These are phyloP conservation scores for Ophiosphaerella narmari DNA, from an alignment of 2,329 filamentous ascomycete species.

Conservation along the genomic window DNA sequence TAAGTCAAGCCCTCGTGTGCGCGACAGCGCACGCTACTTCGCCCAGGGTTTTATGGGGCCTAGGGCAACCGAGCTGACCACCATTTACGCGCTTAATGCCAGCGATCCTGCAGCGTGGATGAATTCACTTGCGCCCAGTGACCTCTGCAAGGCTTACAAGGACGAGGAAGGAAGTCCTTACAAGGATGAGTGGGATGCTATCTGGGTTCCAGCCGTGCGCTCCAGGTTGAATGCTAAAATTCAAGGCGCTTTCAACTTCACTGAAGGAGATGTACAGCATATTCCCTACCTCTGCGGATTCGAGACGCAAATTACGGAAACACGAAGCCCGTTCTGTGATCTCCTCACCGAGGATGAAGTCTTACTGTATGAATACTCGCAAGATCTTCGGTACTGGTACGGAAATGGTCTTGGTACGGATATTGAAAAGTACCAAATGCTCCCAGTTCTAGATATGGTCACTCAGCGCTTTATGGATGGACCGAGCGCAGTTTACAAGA, in stretches of 20 bases:
- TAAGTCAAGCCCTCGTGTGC: constrained; percentile 55
- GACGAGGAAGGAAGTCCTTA: constrained; percentile 58
- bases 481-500: constrained; percentile 55
- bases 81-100: constrained; percentile 63
- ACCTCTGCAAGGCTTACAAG: constrained; percentile 64
- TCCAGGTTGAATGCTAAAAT: constrained; percentile 61
- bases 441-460: constrained; percentile 62
- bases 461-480: constrained; percentile 59
- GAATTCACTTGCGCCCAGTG: constrained; percentile 67
- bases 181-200: constrained; percentile 54
- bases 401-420: constrained; percentile 63
- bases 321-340: constrained; percentile 63
- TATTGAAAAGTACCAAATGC: constrained; percentile 63
- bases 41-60: constrained; percentile 65
- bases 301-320: constrained; percentile 69
- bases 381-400: constrained; percentile 72
- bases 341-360: constrained; percentile 67
- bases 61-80: constrained; percentile 58
- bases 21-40: constrained; percentile 67
- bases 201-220: constrained; percentile 60
- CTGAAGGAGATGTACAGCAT: constrained; percentile 57
- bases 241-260: constrained; percentile 60
- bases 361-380: constrained; percentile 67
- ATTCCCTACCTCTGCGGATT: constrained; percentile 75
- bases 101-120: constrained; percentile 60